phyloP scores from a whole-genome alignment of 2,329 filamentous ascomycete genomes.

The Alternaria sp. region DNA sequence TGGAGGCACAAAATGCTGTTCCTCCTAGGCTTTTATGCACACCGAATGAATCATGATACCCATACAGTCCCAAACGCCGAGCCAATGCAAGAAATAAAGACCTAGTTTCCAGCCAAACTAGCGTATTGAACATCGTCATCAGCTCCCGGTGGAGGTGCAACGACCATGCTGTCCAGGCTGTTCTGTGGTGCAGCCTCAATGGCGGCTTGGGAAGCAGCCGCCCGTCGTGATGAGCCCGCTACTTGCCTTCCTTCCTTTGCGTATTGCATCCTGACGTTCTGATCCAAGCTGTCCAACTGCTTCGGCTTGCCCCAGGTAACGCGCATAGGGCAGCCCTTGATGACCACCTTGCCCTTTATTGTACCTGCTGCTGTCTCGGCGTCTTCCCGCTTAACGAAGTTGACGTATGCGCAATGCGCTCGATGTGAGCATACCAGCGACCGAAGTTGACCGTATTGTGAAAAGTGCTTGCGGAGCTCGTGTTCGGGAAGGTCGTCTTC shows the following conservation, averaged over 20 bases:
- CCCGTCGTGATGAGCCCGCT: slow-evolving; percentile 33
- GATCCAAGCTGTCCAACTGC: slow-evolving; percentile 88
- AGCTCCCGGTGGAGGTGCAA: slow-evolving; percentile 80
- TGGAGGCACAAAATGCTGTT: slow-evolving; percentile 48
- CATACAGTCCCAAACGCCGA: slow-evolving; percentile 36
- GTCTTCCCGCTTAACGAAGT: slow-evolving; percentile 82
- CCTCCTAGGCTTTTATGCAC: slow-evolving; percentile 40
- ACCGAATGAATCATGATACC: slow-evolving; percentile 40
- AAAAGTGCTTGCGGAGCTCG: slow-evolving; percentile 89
- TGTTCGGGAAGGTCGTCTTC: slow-evolving; percentile 96
- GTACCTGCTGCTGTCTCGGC: slow-evolving; percentile 86
- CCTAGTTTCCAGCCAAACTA: slow-evolving; percentile 78
- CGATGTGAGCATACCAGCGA: slow-evolving; percentile 96
- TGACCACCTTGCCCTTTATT: slow-evolving; percentile 85
- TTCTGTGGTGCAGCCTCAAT: slow-evolving; percentile 51
- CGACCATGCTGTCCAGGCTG: slow-evolving; percentile 52
- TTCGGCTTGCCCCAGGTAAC: slow-evolving; percentile 94
- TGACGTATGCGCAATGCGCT: slow-evolving; percentile 96
- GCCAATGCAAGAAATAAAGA: slow-evolving; percentile 22
- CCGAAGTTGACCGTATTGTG: slow-evolving; percentile 85
- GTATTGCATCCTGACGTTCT: slow-evolving; percentile 81
- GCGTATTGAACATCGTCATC: slow-evolving; percentile 83
- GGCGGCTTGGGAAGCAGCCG: slow-evolving; percentile 43
- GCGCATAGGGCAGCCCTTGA: slow-evolving; percentile 87
- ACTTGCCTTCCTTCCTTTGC: slow-evolving; percentile 72